These are phyloP conservation scores for Chrysoporthe cubensis DNA, from an alignment of 2,329 filamentous ascomycete species.

Conservation along the genomic window DNA sequence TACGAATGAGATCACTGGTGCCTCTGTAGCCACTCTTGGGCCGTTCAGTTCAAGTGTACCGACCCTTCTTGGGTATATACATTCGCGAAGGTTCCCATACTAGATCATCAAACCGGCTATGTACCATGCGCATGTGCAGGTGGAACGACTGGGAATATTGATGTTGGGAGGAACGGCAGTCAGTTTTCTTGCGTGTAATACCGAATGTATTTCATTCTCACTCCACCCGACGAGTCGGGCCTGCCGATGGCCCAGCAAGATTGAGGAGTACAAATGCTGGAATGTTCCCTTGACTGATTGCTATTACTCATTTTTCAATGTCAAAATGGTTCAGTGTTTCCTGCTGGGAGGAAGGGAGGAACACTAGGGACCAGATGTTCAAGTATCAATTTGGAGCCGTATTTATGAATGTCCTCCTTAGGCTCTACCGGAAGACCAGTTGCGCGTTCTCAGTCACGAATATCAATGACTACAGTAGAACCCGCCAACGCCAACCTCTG, in stretches of 20 bases:
- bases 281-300: not conserved
- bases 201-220: too few species aligned
- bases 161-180: too few species aligned
- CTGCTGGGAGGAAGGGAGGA: too few species aligned
- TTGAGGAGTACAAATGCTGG: not conserved
- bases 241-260: not conserved
- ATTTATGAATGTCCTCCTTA: not conserved
- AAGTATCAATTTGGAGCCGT: not conserved
- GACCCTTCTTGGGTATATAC: too few species aligned
- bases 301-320: not conserved
- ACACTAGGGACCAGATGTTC: not conserved
- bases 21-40: too few species aligned
- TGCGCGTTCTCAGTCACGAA: not conserved
- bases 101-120: too few species aligned
- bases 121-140: too few species aligned
- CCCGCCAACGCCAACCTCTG: slow-evolving; percentile 60
- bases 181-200: too few species aligned
- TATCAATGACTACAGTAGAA: slow-evolving; percentile 49
- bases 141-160: too few species aligned
- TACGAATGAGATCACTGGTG: too few species aligned
- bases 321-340: not conserved
- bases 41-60: too few species aligned
- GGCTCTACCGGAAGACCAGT: not conserved
- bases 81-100: too few species aligned
- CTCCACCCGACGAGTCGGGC: not conserved